These are phyloP conservation scores for Calocybe cyanea DNA, from an alignment of 768 basidiomycete genomes.

Conservation along the genomic window DNA sequence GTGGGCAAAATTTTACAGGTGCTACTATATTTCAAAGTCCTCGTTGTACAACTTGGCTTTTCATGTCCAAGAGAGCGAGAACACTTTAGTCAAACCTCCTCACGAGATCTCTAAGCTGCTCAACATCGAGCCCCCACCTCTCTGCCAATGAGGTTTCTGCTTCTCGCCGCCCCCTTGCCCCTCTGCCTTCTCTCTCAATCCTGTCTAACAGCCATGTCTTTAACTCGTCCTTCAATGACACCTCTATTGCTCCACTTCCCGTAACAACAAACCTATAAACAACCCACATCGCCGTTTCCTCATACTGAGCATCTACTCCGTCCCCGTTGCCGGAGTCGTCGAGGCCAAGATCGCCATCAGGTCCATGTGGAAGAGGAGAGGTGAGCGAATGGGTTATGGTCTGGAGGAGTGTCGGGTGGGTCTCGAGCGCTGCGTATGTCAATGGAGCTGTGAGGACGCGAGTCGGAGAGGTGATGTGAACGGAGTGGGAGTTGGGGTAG, in stretches of 20 bases:
- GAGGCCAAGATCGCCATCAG: slow-evolving; percentile 63
- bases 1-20: too few relatives aligned
- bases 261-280: slow-evolving; percentile 47
- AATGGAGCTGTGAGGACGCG: slow-evolving; percentile 47
- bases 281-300: too few relatives aligned
- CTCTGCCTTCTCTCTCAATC: not conserved
- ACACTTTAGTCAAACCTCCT: too few relatives aligned
- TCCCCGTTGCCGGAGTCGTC: slow-evolving; percentile 61
- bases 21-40: too few relatives aligned
- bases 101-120: not conserved
- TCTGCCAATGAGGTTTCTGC: not conserved
- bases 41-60: too few relatives aligned
- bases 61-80: too few relatives aligned
- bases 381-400: slow-evolving; percentile 50
- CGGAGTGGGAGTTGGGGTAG: slow-evolving; percentile 73
- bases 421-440: slow-evolving; percentile 45
- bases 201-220: not conserved
- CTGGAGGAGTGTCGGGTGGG: slow-evolving; percentile 39
- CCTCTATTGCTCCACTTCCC: slow-evolving; percentile 32
- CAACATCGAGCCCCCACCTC: not conserved
- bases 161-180: too few relatives aligned
- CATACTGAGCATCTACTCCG: too few relatives aligned
- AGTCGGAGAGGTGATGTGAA: slow-evolving; percentile 53
- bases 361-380: slow-evolving; percentile 58
- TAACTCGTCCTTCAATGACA: slow-evolving; percentile 21